phyloP scores from a whole-genome alignment of 805 yeast genomes.

The Vanderwaltozyma tropicalis region DNA sequence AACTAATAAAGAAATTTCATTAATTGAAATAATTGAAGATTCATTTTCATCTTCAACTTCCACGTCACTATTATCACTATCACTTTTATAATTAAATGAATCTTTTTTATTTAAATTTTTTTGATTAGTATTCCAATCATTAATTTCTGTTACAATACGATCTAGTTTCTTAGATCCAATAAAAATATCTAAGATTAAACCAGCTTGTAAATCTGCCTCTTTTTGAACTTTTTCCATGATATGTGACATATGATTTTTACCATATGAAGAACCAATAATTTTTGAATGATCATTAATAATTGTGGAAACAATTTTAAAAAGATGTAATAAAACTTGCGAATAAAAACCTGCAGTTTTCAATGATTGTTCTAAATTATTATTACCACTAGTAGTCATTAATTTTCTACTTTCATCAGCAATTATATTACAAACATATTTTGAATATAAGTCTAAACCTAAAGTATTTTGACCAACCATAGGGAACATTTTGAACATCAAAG shows the following conservation, averaged over 20 bases:
- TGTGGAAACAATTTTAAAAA: constrained; percentile 75
- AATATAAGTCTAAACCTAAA: constrained; percentile 69
- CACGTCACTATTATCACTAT: constrained; percentile 13
- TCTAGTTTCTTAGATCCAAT: constrained; percentile 60
- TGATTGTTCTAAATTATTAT: constrained; percentile 21
- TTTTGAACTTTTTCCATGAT: constrained; percentile 68
- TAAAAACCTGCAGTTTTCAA: constrained; percentile 30
- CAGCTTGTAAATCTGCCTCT: constrained; percentile 90
- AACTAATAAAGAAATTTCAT: constrained; percentile 28
- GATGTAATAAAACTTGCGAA: constrained; percentile 49
- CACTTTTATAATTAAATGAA: constrained; percentile 1
- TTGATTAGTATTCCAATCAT: constrained; percentile 7
- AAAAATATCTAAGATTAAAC: constrained; percentile 76
- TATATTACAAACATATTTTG: constrained; percentile 76
- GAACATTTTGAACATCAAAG: constrained; percentile 74
- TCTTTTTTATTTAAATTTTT: constrained; percentile 3
- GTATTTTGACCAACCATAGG: constrained; percentile 71
- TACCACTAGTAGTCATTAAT: constrained; percentile 35
- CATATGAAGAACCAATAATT: constrained; percentile 66
- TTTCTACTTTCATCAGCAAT: constrained; percentile 69
- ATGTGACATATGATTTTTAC: constrained; percentile 45
- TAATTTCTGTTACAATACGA: constrained; percentile 39
- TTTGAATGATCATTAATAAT: constrained; percentile 81
- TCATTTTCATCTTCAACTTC: constrained; percentile 26
- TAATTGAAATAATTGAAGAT: constrained; percentile 9